Conservation (phyloP, 139 green algal genomes). For the Edaphochlamys debaryana region DNA sequence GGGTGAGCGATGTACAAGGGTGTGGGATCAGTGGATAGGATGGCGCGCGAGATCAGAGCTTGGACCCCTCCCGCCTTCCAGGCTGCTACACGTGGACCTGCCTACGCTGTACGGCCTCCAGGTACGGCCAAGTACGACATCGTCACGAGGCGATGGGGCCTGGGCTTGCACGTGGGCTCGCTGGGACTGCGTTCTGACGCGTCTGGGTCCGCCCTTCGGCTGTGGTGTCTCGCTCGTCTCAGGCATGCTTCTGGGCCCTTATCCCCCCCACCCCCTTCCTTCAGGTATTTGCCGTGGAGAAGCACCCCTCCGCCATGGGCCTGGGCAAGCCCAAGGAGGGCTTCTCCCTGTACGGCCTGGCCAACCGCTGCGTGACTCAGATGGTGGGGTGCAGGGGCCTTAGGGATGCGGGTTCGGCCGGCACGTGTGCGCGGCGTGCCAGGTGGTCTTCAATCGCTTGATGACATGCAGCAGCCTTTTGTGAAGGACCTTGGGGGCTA, state of each 20-base stretch:
- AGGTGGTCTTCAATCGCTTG: no score
- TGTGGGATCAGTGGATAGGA: not conserved
- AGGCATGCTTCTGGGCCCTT: no score
- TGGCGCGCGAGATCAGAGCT: not conserved
- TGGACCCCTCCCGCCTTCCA: not conserved
- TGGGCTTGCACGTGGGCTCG: no score
- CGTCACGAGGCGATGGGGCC: no score
- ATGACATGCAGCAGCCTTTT: no score
- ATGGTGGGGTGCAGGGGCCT: constrained; percentile 49
- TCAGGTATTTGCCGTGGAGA: constrained; percentile 82
- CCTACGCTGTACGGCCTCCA: constrained; percentile 66
- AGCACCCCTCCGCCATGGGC: constrained; percentile 89
- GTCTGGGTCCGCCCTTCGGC: no score
- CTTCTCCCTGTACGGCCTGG: constrained; percentile 83
- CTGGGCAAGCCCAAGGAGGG: constrained; percentile 91
- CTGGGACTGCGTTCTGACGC: no score
- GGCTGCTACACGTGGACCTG: constrained; percentile 71
- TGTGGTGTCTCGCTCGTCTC: no score
- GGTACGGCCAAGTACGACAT: no score
- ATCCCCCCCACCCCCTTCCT: no score
- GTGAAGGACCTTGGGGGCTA: no score
- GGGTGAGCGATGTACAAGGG: not conserved
- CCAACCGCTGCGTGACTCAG: constrained; percentile 75
- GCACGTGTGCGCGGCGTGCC: no score
- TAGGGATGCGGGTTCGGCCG: not conserved